Percentiles rank a stretch among this genome's conserved stretches.
Conservation (phyloP, 1,284 basidiomycete species). For the Xerocomus minutiporus region DNA sequence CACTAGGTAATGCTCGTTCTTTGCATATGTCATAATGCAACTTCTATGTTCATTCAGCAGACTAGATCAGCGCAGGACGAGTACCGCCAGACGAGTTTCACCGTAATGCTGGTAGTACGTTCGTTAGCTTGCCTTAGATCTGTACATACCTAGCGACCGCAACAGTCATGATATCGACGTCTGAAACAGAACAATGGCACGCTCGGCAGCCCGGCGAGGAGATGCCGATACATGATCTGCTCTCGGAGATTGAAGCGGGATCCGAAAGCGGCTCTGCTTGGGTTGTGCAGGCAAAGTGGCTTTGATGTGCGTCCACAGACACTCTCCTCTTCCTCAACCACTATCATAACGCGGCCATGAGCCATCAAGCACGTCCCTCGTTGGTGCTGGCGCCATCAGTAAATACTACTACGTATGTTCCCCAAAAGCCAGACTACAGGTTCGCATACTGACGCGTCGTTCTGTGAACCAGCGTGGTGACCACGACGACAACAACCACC, state of each 20-base stretch:
- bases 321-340: slow-evolving; percentile 19
- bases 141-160: too few species aligned
- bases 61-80: too few species aligned
- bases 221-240: slow-evolving; percentile 10
- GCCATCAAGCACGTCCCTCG: slow-evolving; percentile 52
- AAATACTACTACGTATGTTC: slow-evolving; percentile 68
- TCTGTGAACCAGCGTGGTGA: slow-evolving; percentile 61
- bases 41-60: too few species aligned
- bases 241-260: slow-evolving; percentile 27
- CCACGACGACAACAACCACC: slow-evolving; percentile 80
- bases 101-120: too few species aligned
- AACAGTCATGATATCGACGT: not conserved
- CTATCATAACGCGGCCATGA: slow-evolving; percentile 42
- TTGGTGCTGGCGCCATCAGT: slow-evolving; percentile 70
- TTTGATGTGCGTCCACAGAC: slow-evolving; percentile 32
- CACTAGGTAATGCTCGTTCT: too few species aligned
- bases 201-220: slow-evolving; percentile 19
- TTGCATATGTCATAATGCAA: too few species aligned
- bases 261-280: slow-evolving; percentile 24
- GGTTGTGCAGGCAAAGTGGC: slow-evolving; percentile 35
- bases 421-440: not conserved
- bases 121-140: too few species aligned
- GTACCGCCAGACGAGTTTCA: too few species aligned
- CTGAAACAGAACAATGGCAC: not conserved
- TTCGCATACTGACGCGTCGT: slow-evolving; percentile 27